Conservation (phyloP, 306 rosid species). For the Fragaria iinumae region DNA sequence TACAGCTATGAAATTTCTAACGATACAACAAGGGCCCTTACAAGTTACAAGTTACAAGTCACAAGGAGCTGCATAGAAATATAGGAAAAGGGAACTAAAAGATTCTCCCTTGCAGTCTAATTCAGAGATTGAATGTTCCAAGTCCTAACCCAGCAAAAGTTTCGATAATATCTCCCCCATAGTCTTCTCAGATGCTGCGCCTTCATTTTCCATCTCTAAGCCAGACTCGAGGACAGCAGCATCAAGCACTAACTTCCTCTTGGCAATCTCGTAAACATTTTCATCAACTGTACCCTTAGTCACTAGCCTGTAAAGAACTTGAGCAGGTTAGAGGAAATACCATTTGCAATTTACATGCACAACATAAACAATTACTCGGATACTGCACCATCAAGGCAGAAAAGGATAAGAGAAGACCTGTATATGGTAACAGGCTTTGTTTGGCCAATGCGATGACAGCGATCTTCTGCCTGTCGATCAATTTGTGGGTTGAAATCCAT, state of each 20-base stretch:
- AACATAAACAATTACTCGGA: background rate
- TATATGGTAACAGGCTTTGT: slow-evolving; percentile 82
- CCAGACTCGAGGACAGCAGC: slow-evolving; percentile 90
- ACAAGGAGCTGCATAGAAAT: background rate
- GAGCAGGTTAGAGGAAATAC: background rate
- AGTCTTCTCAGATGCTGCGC: slow-evolving; percentile 80
- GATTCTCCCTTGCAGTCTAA: background rate
- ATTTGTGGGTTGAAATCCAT: slow-evolving; percentile 99
- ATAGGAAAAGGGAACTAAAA: background rate
- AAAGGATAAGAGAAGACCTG: slow-evolving; percentile 34
- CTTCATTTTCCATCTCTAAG: slow-evolving; percentile 67
- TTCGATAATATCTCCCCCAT: slow-evolving; percentile 97
- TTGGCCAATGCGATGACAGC: slow-evolving; percentile 94
- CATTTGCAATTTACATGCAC: background rate
- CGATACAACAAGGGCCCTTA: slow-evolving; percentile 1
- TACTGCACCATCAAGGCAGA: background rate
- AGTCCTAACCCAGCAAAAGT: slow-evolving; percentile 63
- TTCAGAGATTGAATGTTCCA: background rate
- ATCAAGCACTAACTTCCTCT: slow-evolving; percentile 84
- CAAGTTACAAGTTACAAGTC: background rate
- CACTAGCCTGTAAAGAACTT: slow-evolving; percentile 60
- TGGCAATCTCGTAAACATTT: slow-evolving; percentile 93
- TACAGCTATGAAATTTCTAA: slow-evolving; percentile 3
- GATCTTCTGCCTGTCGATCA: slow-evolving; percentile 95
- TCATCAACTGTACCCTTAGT: slow-evolving; percentile 90